Evolutionary conservation across 805 yeast genomes (phyloP).

Genomic region (Limtongozyma cylindracea): DNA sequence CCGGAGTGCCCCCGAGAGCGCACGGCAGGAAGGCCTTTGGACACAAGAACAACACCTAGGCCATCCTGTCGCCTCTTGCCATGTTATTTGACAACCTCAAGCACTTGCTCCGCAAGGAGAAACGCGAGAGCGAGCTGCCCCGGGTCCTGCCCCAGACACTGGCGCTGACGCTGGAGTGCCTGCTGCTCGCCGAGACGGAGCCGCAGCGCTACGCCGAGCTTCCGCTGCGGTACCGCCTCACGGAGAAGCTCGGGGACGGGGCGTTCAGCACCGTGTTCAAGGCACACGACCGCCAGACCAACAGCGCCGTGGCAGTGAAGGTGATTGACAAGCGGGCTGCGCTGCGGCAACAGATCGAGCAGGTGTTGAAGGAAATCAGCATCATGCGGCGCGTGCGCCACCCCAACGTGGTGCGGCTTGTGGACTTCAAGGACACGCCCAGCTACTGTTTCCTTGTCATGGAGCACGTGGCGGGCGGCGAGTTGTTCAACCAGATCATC

Average conservation of each 20-base stretch:
- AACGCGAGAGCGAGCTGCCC: too few species aligned
- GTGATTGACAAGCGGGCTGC: slow-evolving; percentile 45
- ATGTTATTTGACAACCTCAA: too few species aligned
- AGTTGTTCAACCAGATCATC: slow-evolving; percentile 41
- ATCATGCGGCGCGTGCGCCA: slow-evolving; percentile 33
- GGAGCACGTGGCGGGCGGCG: slow-evolving; percentile 62
- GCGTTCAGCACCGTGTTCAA: slow-evolving; percentile 58
- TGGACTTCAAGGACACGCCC: slow-evolving; percentile 39
- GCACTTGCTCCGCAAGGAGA: too few species aligned
- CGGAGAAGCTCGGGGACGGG: slow-evolving; percentile 49
- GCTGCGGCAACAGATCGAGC: slow-evolving; percentile 32
- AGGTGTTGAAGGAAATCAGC: slow-evolving; percentile 59
- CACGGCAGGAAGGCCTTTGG: too few species aligned
- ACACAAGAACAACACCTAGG: too few species aligned
- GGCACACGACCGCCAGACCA: slow-evolving; percentile 16
- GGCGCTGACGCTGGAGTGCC: too few species aligned
- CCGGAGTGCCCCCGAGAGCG: too few species aligned
- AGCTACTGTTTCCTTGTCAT: slow-evolving; percentile 42
- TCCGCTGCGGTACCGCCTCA: slow-evolving; percentile 14
- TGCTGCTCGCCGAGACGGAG: too few species aligned
- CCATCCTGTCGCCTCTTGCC: too few species aligned
- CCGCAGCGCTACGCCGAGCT: slow-evolving; percentile 15
- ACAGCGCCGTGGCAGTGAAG: slow-evolving; percentile 23
- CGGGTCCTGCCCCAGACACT: too few species aligned
- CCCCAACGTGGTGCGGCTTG: slow-evolving; percentile 31